Percentiles rank a stretch among this genome's conserved stretches.
Conservation (phyloP, 345 rosid genomes). For the Erodium maritimum region DNA sequence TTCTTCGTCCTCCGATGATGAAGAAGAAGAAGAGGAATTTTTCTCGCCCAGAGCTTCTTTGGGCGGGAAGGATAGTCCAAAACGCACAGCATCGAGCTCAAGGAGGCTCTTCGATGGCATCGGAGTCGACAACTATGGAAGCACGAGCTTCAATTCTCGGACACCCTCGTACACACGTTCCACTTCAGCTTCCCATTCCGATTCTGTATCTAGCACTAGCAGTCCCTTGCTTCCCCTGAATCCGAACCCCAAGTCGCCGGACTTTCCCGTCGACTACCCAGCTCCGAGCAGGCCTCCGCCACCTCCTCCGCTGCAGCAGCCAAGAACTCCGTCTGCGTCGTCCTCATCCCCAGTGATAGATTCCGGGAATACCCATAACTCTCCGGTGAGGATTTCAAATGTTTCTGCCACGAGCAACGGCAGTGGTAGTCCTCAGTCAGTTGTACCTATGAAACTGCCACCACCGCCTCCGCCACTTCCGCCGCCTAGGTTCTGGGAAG, state of each 20-base stretch:
- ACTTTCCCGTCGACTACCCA: constrained; percentile 14
- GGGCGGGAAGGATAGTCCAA: constrained; percentile 34
- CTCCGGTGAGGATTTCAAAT: constrained; percentile 11
- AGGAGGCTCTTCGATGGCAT: constrained; percentile 24
- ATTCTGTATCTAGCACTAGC: too few relatives aligned
- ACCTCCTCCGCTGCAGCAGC: constrained; percentile 2
- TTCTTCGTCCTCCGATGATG: constrained; percentile 13
- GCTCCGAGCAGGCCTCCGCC: constrained; percentile 17
- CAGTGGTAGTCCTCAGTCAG: background rate
- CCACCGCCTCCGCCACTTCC: constrained; percentile 72
- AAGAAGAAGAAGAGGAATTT: constrained; percentile 70
- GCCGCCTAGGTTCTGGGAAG: constrained; percentile 47
- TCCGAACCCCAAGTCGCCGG: constrained; percentile 35
- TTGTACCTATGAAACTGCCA: constrained; percentile 35
- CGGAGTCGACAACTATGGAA: constrained; percentile 30
- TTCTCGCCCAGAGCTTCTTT: constrained; percentile 86
- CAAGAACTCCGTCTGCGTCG: constrained; percentile 16
- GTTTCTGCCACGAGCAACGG: too few relatives aligned
- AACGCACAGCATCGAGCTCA: constrained; percentile 31
- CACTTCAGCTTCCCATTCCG: constrained; percentile 41
- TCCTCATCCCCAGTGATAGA: constrained; percentile 12
- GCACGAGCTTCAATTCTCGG: constrained; percentile 48
- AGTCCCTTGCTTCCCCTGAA: constrained; percentile 26
- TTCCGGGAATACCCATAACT: constrained; percentile 10
- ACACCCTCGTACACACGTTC: constrained; percentile 51